Percentiles rank a stretch among this genome's conserved stretches.
Conservation (phyloP, 1,139 yeast genomes). For the Saccharomycopsis crataegensis region DNA sequence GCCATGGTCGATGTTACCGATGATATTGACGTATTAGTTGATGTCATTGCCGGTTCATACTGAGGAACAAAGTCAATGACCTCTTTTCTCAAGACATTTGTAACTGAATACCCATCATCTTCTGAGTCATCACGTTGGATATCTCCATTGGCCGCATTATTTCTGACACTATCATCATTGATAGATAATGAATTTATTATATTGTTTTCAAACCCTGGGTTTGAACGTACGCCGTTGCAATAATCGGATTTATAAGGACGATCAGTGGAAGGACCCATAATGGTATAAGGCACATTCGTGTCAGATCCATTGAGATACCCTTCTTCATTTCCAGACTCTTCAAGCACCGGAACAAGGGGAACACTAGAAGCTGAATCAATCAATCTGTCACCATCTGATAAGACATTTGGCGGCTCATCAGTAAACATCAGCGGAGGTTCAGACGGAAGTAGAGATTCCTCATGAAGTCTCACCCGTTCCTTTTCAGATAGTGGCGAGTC, state of each 20-base stretch:
- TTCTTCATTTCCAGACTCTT: background rate
- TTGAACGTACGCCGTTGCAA: background rate
- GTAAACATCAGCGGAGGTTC: constrained; percentile 35
- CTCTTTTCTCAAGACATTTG: constrained; percentile 22
- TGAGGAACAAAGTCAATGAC: constrained; percentile 35
- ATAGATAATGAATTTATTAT: background rate
- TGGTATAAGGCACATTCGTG: too few species aligned
- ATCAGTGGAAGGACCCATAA: background rate
- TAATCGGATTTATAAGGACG: too few species aligned
- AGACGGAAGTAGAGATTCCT: constrained; percentile 54
- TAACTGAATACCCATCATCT: constrained; percentile 8
- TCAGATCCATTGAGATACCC: too few species aligned
- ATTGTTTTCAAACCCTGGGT: too few species aligned
- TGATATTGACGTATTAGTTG: background rate
- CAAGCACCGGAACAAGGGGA: constrained; percentile 10
- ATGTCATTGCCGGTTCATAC: constrained; percentile 26
- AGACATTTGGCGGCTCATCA: background rate
- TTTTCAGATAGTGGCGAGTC: constrained; percentile 34
- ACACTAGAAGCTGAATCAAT: background rate
- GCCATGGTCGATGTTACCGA: background rate
- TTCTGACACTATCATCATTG: background rate
- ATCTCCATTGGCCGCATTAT: background rate
- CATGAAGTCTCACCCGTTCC: constrained; percentile 45
- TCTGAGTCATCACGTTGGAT: background rate
- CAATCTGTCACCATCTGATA: background rate